phyloP scores from a whole-genome alignment of 2,329 filamentous ascomycete genomes.

The Alternaria sp. region DNA sequence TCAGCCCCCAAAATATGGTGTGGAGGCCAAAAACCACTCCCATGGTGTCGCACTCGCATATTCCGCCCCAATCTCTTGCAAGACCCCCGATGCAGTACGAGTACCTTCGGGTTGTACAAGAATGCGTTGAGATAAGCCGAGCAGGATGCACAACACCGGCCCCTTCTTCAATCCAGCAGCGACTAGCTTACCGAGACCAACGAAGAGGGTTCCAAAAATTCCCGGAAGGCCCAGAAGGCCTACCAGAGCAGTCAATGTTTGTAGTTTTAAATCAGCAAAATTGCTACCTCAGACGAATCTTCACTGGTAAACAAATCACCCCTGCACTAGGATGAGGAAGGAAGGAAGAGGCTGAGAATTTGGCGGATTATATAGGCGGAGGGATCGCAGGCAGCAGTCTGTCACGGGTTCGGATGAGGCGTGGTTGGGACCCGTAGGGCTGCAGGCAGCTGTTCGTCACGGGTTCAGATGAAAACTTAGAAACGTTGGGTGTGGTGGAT shows the following conservation, averaged over 20 bases:
- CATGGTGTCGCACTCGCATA: background rate
- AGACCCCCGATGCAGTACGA: background rate
- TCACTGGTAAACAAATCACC: background rate
- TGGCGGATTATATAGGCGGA: background rate
- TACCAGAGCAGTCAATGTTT: background rate
- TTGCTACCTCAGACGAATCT: background rate
- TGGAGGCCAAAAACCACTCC: background rate
- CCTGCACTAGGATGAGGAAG: background rate
- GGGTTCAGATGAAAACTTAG: background rate
- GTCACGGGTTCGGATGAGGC: background rate
- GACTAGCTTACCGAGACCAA: background rate
- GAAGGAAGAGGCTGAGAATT: background rate
- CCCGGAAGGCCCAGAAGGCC: background rate
- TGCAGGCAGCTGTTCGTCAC: background rate
- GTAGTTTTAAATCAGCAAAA: background rate
- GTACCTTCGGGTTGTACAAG: background rate
- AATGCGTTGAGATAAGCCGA: background rate
- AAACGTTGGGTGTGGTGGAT: background rate
- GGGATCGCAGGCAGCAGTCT: background rate
- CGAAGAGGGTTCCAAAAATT: background rate
- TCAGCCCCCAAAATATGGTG: background rate
- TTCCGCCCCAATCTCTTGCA: background rate
- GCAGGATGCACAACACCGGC: background rate
- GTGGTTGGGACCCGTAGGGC: background rate
- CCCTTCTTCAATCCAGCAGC: background rate